Base-by-base conservation (phyloP, 1,284 basidiomycete genomes). In the Microbotryum scabiosae region DNA sequence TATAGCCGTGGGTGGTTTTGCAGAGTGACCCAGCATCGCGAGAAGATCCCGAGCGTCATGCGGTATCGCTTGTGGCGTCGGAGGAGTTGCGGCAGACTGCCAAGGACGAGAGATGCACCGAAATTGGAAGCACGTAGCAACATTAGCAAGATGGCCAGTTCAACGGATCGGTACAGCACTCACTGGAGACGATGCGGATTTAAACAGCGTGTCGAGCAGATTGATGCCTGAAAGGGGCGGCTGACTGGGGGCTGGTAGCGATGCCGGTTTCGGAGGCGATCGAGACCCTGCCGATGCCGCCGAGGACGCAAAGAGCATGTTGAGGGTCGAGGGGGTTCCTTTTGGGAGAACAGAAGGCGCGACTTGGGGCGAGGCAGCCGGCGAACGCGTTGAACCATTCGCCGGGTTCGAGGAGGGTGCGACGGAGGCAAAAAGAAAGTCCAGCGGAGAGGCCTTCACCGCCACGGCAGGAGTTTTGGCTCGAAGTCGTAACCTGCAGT, bases 261-360 rank as follows among this genome's bases (percentile, higher is more conserved):
- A 63, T 56, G 23, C 65, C 45, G 21, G 66, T 41, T 41, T 62
- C 43, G 49, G 44, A 28, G 25, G 64, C 30, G 51, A 48, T 7
- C 16, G 45, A 26, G 28, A 21, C n/a, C 23, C 54, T 36, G 54
- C 25, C 23, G 23, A 14, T n/a, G 44, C 45, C 26, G 54, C 6
- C 47, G 54, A n/a, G 30, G 54, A 71, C 12, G 71, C 66, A 60
- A 73, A 73, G 52, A 73, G 71, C 18, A 67, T 60, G 30, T 72
- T 63, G 6, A 72, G 65, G 14, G 72, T 61, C 45, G 70, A 54
- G 57, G 59, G 30, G 14, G 25, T 43, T 25, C 47, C 41, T 32
- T 41, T 41, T 41, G 36, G 36, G 36, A 41, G 36, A 41, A 23
- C 44, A 28, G 60, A 30, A 30, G 59, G n/a, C n/a, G 63, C 28